A percentile compares a stretch with the other conserved stretches of the same genome.
Conservation (phyloP, 768 basidiomycete species). For the Russula emetica region DNA sequence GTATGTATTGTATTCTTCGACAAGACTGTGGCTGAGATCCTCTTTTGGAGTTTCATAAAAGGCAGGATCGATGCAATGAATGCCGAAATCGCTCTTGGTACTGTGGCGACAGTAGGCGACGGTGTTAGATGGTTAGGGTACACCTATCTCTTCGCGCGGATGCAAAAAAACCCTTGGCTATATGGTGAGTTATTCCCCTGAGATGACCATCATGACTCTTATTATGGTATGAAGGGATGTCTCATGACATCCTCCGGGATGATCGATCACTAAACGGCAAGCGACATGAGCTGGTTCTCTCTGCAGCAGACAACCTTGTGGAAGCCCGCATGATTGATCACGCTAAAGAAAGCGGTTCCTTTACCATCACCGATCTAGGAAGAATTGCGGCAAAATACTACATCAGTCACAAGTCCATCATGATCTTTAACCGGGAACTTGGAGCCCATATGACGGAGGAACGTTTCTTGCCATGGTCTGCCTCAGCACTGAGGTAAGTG, state of each 20-base stretch:
- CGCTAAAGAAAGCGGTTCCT: conserved; percentile 51
- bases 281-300: conserved; percentile 60
- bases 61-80: conserved; percentile 91
- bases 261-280: conserved; percentile 72
- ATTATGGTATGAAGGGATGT: conserved; percentile 53
- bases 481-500: conserved; percentile 79
- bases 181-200: conserved; percentile 52
- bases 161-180: conserved; percentile 84
- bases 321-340: conserved; percentile 78
- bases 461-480: conserved; percentile 82
- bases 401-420: conserved; percentile 79
- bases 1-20: conserved; percentile 42
- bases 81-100: conserved; percentile 92
- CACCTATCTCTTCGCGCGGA: conserved; percentile 93
- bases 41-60: conserved; percentile 52
- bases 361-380: conserved; percentile 85
- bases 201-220: conserved; percentile 5
- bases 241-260: conserved; percentile 58
- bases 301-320: conserved; percentile 63
- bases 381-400: conserved; percentile 97
- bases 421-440: conserved; percentile 79
- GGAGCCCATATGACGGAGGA: conserved; percentile 86
- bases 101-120: conserved; percentile 81
- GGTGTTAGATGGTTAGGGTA: conserved; percentile 95
- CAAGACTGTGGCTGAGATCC: not conserved